Evolutionary conservation across 305 asterid genomes (phyloP).

Genomic region (Fraxinus platypoda): DNA sequence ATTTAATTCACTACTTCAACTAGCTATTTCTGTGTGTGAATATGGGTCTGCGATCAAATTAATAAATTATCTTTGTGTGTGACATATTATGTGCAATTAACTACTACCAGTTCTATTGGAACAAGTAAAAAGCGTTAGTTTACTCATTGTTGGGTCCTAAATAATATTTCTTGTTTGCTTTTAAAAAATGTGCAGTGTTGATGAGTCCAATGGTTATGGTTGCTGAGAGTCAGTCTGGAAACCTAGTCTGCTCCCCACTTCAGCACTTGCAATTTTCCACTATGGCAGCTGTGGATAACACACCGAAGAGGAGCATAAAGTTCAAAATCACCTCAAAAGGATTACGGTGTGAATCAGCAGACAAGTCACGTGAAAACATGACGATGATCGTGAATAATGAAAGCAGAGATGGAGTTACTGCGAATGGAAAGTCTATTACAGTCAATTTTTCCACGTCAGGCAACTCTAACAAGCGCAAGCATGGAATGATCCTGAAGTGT

Average conservation of each 20-base stretch:
- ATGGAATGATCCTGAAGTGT: constrained; percentile 30
- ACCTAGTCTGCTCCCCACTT: constrained; percentile 12
- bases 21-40: background rate
- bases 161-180: background rate
- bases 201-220: constrained; percentile 16
- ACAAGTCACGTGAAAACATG: constrained; percentile 21
- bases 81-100: background rate
- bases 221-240: constrained; percentile 23
- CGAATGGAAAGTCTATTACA: constrained; percentile 12
- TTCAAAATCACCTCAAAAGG: constrained; percentile 49
- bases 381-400: constrained; percentile 16
- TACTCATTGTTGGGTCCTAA: background rate
- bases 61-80: background rate
- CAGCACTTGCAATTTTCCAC: constrained; percentile 12
- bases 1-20: too few species aligned
- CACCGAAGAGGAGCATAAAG: constrained; percentile 34
- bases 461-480: constrained; percentile 48
- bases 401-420: background rate
- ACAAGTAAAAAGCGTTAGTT: background rate
- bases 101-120: background rate
- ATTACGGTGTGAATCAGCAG: constrained; percentile 27
- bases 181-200: constrained; percentile 20
- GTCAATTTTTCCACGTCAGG: constrained; percentile 24
- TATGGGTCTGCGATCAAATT: background rate
- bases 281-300: constrained; percentile 35